These are phyloP conservation scores for Balamuthia mandrillaris DNA, from an alignment of 208 protist species.

Conservation along the genomic window DNA sequence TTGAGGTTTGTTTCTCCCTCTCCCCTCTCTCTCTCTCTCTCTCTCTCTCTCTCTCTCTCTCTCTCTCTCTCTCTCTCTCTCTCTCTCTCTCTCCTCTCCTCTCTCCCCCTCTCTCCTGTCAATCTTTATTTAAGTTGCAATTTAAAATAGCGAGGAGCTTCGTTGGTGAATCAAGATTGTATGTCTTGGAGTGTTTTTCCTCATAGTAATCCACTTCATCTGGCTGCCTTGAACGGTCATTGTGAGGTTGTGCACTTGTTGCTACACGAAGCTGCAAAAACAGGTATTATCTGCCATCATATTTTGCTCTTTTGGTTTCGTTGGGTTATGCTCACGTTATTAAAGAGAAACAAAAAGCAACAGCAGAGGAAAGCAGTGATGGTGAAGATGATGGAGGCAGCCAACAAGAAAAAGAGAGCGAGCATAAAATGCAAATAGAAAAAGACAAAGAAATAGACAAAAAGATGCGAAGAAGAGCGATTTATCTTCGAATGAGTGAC, in stretches of 20 bases:
- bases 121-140: not conserved
- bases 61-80: not conserved
- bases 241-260: not conserved
- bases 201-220: not conserved
- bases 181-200: not conserved
- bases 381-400: no score
- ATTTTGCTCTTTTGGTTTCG: not conserved
- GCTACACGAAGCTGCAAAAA: not conserved
- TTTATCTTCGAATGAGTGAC: no score
- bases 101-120: not conserved
- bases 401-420: no score
- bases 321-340: not conserved
- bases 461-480: no score
- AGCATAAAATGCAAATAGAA: no score
- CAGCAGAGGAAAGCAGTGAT: no score
- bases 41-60: conserved; percentile 6
- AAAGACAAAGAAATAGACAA: no score
- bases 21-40: not conserved
- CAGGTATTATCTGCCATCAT: not conserved
- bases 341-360: no score
- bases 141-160: not conserved
- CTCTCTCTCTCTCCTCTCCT: not conserved
- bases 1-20: not conserved
- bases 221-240: not conserved
- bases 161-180: not conserved